phyloP scores from a whole-genome alignment of 2,329 filamentous ascomycete genomes.

The Aureobasidium sp. region DNA sequence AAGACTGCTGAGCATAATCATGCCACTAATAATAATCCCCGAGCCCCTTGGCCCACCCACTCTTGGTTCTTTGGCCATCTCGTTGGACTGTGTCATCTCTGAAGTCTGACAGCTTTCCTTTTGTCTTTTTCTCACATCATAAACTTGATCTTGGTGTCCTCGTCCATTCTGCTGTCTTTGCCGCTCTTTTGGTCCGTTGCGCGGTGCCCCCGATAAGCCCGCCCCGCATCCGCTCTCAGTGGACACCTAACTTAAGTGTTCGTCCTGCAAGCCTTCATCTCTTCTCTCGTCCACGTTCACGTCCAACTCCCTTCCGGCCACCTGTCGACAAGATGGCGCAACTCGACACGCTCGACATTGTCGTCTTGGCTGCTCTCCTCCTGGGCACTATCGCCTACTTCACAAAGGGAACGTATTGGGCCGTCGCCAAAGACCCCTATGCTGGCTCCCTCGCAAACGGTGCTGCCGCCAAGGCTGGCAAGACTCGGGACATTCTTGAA shows the following conservation, averaged over 20 bases:
- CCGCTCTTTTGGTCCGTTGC: not conserved
- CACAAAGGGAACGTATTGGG: conserved; percentile 95
- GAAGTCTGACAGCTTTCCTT: not conserved
- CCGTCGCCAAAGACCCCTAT: conserved; percentile 80
- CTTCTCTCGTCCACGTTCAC: not conserved
- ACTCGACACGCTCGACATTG: conserved; percentile 89
- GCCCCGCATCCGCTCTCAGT: not conserved
- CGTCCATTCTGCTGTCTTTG: not conserved
- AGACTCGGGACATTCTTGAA: conserved; percentile 86
- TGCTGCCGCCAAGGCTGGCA: conserved; percentile 63
- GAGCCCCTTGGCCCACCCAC: not conserved
- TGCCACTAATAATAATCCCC: not conserved
- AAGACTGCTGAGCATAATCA: not conserved
- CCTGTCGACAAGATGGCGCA: conserved; percentile 62
- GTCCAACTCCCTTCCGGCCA: not conserved
- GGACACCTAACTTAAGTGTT: conserved; percentile 3
- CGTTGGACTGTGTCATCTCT: not conserved
- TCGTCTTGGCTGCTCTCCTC: conserved; percentile 81
- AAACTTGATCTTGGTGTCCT: not conserved
- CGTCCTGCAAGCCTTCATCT: not conserved
- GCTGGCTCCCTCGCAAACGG: conserved; percentile 65
- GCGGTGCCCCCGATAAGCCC: not conserved
- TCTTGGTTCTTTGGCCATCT: not conserved
- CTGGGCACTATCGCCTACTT: conserved; percentile 90
- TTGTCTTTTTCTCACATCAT: not conserved